Evolutionary conservation across 2,329 filamentous ascomycete species (phyloP).

Genomic region (Geosmithia flava): DNA sequence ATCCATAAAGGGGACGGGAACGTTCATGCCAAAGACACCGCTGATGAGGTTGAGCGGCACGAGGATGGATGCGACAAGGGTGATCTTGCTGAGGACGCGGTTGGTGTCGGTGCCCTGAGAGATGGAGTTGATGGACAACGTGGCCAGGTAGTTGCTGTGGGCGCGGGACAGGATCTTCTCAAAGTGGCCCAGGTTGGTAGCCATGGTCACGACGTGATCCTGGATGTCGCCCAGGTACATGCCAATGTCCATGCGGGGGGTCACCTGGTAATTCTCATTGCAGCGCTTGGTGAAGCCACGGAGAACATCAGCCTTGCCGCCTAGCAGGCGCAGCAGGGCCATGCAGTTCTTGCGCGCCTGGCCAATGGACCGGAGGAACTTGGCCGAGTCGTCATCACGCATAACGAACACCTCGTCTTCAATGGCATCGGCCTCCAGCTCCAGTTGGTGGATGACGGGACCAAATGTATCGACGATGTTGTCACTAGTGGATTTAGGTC

Average conservation of each 20-base stretch:
- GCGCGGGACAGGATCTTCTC: constrained; percentile 94
- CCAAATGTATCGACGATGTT: constrained; percentile 96
- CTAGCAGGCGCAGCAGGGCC: constrained; percentile 81
- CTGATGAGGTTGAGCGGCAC: constrained; percentile 91
- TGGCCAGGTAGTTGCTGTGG: constrained; percentile 92
- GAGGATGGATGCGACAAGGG: constrained; percentile 85
- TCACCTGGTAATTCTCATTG: constrained; percentile 94
- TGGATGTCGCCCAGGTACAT: constrained; percentile 96
- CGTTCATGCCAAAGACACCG: constrained; percentile 82
- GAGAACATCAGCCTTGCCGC: constrained; percentile 97
- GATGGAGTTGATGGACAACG: constrained; percentile 85
- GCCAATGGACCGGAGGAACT: constrained; percentile 79
- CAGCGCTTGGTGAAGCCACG: constrained; percentile 96
- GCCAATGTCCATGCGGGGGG: constrained; percentile 90
- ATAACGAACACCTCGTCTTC: constrained; percentile 94
- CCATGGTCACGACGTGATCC: constrained; percentile 99
- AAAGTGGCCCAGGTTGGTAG: constrained; percentile 88
- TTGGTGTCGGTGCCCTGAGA: constrained; percentile 81
- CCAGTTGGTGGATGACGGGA: constrained; percentile 76
- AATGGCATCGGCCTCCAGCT: constrained; percentile 80
- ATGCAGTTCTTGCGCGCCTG: constrained; percentile 90
- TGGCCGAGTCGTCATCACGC: constrained; percentile 77
- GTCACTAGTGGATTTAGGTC: constrained; percentile 40
- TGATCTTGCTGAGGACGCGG: constrained; percentile 86
- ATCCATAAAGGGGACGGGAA: constrained; percentile 52